Percentiles rank a stretch among this genome's conserved stretches.
phyloP scores from a whole-genome alignment of 371 early-diverging fungal species.

The Conidiobolus incongruus region DNA sequence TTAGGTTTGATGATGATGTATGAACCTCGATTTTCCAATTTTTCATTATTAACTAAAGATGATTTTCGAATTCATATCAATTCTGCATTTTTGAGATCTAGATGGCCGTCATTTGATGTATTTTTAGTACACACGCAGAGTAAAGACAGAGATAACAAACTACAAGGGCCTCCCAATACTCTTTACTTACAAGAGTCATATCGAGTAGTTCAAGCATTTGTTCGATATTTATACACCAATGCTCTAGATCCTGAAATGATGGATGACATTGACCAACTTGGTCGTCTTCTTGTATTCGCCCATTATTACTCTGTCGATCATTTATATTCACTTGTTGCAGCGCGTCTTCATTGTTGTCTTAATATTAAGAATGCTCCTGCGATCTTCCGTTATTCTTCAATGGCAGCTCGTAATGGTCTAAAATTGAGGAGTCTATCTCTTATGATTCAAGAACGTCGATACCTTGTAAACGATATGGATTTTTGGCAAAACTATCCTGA shows the following conservation, averaged over 20 bases:
- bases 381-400: conserved; percentile 34
- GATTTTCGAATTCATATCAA: conserved; percentile 26
- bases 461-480: not conserved
- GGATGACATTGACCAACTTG: conserved; percentile 28
- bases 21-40: conserved; percentile 2
- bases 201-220: conserved; percentile 32
- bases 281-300: conserved; percentile 33
- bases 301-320: conserved; percentile 31
- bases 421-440: conserved; percentile 35
- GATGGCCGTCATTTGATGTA: conserved; percentile 42
- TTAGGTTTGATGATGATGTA: conserved; percentile 1
- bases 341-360: conserved; percentile 39
- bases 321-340: conserved; percentile 27
- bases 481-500: conserved; percentile 2
- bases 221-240: conserved; percentile 50
- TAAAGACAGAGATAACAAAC: conserved; percentile 12
- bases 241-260: conserved; percentile 39
- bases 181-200: conserved; percentile 16
- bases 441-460: conserved; percentile 16
- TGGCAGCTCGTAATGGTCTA: conserved; percentile 27
- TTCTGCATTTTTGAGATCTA: conserved; percentile 27
- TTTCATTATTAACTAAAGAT: not conserved
- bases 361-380: conserved; percentile 39
- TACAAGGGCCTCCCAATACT: conserved; percentile 18
- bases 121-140: conserved; percentile 13